These are phyloP conservation scores for Colletotrichum sp. DNA, from an alignment of 2,329 filamentous ascomycete species.

Conservation along the genomic window DNA sequence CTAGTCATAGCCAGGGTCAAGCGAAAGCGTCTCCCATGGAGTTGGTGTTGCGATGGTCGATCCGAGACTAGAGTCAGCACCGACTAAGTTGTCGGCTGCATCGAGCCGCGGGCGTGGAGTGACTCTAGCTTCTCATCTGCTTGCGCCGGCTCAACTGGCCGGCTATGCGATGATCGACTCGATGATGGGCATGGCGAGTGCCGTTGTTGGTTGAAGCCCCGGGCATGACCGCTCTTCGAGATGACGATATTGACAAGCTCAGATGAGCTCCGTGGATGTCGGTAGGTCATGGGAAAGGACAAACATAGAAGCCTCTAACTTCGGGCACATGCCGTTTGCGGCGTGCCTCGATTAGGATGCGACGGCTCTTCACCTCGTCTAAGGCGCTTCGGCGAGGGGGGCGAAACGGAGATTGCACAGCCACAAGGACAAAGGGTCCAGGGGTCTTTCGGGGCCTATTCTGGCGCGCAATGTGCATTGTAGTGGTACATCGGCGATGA, in stretches of 20 bases:
- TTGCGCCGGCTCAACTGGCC: background rate
- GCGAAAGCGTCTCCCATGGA: background rate
- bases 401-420: slow-evolving; percentile 20
- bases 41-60: background rate
- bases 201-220: background rate
- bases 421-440: slow-evolving; percentile 17
- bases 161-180: slow-evolving; percentile 9
- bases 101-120: background rate
- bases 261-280: background rate
- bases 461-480: slow-evolving; percentile 3
- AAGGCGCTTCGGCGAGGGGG: background rate
- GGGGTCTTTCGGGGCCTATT: slow-evolving; percentile 33
- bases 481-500: background rate
- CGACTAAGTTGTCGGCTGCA: background rate
- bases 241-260: background rate
- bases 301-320: background rate
- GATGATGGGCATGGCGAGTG: background rate
- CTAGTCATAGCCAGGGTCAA: slow-evolving; percentile 1
- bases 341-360: background rate
- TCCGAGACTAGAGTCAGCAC: background rate
- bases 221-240: background rate
- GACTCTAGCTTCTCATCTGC: background rate
- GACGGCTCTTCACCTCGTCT: background rate
- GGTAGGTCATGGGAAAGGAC: background rate
- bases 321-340: background rate